Conservation (phyloP, 169 alveolate species). For the Plasmodium berghei region DNA sequence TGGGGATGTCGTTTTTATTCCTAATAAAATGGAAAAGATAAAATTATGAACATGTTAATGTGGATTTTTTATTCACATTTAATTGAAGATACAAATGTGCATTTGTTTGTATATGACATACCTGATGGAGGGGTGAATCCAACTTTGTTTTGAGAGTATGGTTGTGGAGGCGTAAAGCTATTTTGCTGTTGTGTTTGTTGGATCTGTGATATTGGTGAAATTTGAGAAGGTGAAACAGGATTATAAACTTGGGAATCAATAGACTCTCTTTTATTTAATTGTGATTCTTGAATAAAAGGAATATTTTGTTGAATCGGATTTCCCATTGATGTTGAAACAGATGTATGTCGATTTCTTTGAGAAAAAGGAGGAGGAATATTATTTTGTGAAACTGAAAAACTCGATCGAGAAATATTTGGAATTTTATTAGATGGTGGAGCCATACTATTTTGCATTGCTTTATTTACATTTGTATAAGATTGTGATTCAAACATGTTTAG, state of each 20-base stretch:
- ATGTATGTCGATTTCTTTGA: slow-evolving; percentile 2
- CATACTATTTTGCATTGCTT: slow-evolving; percentile 14
- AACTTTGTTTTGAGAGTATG: background rate
- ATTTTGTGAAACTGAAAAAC: slow-evolving; percentile 12
- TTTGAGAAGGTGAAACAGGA: background rate
- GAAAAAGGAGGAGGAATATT: slow-evolving; percentile 13
- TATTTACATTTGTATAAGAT: slow-evolving; percentile 33
- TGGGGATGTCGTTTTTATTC: slow-evolving; percentile 86
- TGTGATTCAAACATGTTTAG: slow-evolving; percentile 18
- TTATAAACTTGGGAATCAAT: slow-evolving; percentile 13
- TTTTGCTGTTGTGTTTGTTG: slow-evolving; percentile 2
- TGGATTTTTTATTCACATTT: background rate
- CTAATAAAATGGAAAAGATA: background rate
- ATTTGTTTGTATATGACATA: background rate
- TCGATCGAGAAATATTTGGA: background rate
- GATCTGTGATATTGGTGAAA: slow-evolving; percentile 7
- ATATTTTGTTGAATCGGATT: background rate
- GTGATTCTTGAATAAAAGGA: background rate
- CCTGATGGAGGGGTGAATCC: slow-evolving; percentile 4
- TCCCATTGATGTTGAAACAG: slow-evolving; percentile 16
- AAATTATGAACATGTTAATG: background rate
- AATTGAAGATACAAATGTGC: too few relatives aligned
- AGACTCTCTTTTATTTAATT: slow-evolving; percentile 32
- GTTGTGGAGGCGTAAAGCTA: background rate
- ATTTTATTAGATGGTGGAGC: slow-evolving; percentile 12